Conservation (phyloP, 2,329 filamentous ascomycete genomes). For the Xylariaceae sp. region DNA sequence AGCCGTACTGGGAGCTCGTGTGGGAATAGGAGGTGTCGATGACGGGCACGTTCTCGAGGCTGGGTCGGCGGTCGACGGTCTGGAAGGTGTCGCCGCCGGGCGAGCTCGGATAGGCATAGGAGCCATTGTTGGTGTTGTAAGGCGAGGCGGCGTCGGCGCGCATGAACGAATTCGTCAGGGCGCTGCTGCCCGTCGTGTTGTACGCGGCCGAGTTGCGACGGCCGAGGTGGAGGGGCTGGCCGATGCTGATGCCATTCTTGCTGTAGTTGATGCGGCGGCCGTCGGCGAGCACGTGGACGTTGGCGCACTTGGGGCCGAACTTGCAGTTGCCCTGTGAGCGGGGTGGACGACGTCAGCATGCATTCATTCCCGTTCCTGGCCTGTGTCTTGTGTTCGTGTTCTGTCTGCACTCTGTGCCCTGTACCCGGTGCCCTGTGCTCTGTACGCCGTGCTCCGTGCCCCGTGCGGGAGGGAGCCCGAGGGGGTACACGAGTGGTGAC, state of each 20-base stretch:
- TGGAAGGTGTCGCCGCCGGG: conserved; percentile 35
- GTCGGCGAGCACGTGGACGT: conserved; percentile 91
- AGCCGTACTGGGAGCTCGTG: conserved; percentile 63
- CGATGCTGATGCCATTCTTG: conserved; percentile 61
- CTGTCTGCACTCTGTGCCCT: no score
- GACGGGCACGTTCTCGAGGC: conserved; percentile 49
- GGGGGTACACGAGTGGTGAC: no score
- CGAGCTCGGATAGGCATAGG: conserved; percentile 32
- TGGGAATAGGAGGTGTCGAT: conserved; percentile 54
- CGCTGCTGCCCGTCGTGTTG: conserved; percentile 57
- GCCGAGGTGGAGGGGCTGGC: conserved; percentile 51
- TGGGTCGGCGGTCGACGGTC: conserved; percentile 40
- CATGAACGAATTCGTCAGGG: conserved; percentile 67
- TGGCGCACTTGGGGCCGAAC: conserved; percentile 94
- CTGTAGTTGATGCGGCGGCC: conserved; percentile 82
- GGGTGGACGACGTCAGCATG: conserved; percentile 17
- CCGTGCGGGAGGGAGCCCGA: no score
- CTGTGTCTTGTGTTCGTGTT: not conserved
- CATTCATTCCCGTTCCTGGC: not conserved
- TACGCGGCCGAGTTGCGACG: conserved; percentile 55
- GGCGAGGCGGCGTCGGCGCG: conserved; percentile 46
- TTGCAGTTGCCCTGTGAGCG: conserved; percentile 84
- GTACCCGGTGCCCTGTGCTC: no score
- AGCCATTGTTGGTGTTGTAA: conserved; percentile 34
- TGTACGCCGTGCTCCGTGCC: no score